A percentile compares a stretch with the other conserved stretches of the same genome.
Evolutionary conservation across 2,329 filamentous ascomycete species (phyloP).

Genomic region (Colletotrichum cordylinicola): DNA sequence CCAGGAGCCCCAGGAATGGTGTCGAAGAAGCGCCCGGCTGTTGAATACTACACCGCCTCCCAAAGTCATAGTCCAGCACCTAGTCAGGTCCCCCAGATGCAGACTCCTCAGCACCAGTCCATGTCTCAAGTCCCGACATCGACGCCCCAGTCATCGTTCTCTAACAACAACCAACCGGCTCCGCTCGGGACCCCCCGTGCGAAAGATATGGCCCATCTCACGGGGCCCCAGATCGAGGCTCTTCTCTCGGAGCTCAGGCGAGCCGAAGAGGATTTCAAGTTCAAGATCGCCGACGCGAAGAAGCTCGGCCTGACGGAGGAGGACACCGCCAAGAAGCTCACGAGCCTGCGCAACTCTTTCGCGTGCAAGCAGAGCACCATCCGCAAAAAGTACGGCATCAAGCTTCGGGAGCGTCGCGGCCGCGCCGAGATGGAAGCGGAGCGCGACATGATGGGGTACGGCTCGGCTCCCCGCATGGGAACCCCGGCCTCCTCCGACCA

Average conservation of each 20-base stretch:
- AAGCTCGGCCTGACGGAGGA: background rate
- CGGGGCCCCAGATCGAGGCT: background rate
- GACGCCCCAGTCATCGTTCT: background rate
- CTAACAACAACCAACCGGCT: background rate
- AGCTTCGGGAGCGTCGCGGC: conserved; percentile 54
- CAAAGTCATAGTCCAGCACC: background rate
- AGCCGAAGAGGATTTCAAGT: conserved; percentile 34
- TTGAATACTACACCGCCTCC: background rate
- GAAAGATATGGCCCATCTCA: conserved; percentile 14
- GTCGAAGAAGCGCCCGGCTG: background rate
- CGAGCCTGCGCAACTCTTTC: conserved; percentile 56
- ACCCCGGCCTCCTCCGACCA: background rate
- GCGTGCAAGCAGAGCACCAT: conserved; percentile 63
- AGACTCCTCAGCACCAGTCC: background rate
- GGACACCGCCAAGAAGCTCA: conserved; percentile 31
- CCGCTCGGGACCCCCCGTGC: background rate
- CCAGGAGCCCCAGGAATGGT: background rate
- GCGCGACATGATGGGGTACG: conserved; percentile 40
- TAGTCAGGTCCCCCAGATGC: background rate
- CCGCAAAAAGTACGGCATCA: conserved; percentile 63
- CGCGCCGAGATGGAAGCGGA: conserved; percentile 50
- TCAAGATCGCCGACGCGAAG: background rate
- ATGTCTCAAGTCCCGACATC: background rate
- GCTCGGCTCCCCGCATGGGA: background rate
- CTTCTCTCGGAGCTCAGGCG: conserved; percentile 42